Percentiles rank a stretch among this genome's conserved stretches.
Evolutionary conservation across 345 rosid species (phyloP).

Genomic region (Citrus maxima): DNA sequence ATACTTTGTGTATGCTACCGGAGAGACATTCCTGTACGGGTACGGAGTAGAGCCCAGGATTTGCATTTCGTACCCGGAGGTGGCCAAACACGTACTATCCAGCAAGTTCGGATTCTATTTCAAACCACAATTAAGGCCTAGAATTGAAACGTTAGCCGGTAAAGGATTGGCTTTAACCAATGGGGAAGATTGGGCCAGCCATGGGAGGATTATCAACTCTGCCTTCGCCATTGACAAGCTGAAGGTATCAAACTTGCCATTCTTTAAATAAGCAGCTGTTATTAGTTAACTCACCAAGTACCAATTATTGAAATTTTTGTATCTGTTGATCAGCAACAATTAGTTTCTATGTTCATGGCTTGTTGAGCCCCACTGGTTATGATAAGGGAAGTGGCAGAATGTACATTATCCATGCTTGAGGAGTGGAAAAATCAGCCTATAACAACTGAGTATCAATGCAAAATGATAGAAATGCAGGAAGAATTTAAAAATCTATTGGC

Average conservation of each 20-base stretch:
- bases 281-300: no score
- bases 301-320: no score
- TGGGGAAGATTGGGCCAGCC: slow-evolving; percentile 42
- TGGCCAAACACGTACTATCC: slow-evolving; percentile 38
- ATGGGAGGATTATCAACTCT: slow-evolving; percentile 38
- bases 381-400: slow-evolving; percentile 26
- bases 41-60: slow-evolving; percentile 38
- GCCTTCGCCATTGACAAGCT: slow-evolving; percentile 45
- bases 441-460: background rate
- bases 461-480: slow-evolving; percentile 18
- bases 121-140: slow-evolving; percentile 27
- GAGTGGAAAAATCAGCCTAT: slow-evolving; percentile 31
- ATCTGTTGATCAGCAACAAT: no score
- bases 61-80: slow-evolving; percentile 33
- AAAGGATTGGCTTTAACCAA: slow-evolving; percentile 31
- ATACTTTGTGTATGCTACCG: slow-evolving; percentile 7
- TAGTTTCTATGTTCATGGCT: no score
- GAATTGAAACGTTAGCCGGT: slow-evolving; percentile 22
- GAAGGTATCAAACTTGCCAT: slow-evolving; percentile 23
- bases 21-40: slow-evolving; percentile 49
- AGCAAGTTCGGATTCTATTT: slow-evolving; percentile 36
- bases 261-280: no score
- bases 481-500: slow-evolving; percentile 13
- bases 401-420: slow-evolving; percentile 21
- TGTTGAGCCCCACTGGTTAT: slow-evolving; percentile 22